phyloP scores from a whole-genome alignment of 169 alveolate genomes.

The Plasmodium relictum region DNA sequence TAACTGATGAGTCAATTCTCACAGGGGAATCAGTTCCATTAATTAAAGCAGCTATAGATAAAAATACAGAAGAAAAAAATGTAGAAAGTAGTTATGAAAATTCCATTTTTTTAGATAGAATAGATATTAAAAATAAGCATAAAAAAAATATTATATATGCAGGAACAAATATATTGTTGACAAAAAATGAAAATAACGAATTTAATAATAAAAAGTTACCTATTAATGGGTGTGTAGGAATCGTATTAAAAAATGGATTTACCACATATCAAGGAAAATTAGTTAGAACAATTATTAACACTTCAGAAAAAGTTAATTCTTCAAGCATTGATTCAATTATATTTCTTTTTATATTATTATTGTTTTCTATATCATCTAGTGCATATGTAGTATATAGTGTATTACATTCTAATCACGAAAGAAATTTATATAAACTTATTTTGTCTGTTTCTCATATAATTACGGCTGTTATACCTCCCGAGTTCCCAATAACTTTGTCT shows the following conservation, averaged over 20 bases:
- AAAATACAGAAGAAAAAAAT: constrained; percentile 23
- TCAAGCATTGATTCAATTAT: constrained; percentile 95
- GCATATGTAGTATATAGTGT: constrained; percentile 91
- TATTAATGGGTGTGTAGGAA: constrained; percentile 81
- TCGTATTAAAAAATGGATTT: constrained; percentile 88
- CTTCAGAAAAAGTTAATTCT: constrained; percentile 93
- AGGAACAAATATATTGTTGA: constrained; percentile 93
- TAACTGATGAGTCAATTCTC: constrained; percentile 89
- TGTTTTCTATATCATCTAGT: constrained; percentile 95
- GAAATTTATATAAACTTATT: constrained; percentile 90
- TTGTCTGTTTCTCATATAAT: constrained; percentile 96
- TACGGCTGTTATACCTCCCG: constrained; percentile 99
- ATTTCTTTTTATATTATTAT: constrained; percentile 92
- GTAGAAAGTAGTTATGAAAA: not conserved
- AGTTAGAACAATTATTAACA: constrained; percentile 95
- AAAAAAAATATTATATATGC: constrained; percentile 93
- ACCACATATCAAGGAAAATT: constrained; percentile 97
- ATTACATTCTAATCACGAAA: constrained; percentile 70
- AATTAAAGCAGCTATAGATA: constrained; percentile 82
- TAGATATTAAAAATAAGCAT: constrained; percentile 79
- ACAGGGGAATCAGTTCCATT: constrained; percentile 92
- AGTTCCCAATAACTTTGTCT: constrained; percentile 98
- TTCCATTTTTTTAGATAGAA: constrained; percentile 69
- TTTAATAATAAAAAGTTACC: constrained; percentile 76
- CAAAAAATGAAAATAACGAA: constrained; percentile 82